A percentile compares a stretch with the other conserved stretches of the same genome.
Evolutionary conservation across 2,329 filamentous ascomycete genomes (phyloP).

Genomic region (Fusarium nurragi): DNA sequence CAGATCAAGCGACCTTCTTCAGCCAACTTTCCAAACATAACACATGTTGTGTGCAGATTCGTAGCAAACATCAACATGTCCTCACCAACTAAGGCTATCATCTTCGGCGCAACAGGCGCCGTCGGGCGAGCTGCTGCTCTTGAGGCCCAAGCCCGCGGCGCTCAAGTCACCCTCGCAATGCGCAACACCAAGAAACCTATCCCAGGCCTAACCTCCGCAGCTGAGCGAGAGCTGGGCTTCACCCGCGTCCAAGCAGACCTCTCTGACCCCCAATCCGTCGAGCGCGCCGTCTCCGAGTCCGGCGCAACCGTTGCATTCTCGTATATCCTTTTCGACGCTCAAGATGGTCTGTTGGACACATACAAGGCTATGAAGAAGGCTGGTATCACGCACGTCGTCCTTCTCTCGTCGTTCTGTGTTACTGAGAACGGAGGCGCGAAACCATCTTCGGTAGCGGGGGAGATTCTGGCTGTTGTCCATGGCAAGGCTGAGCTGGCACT

Average conservation of each 20-base stretch:
- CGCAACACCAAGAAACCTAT: conserved; percentile 13
- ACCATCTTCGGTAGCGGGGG: not conserved
- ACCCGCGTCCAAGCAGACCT: conserved; percentile 19
- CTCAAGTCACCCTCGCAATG: conserved; percentile 14
- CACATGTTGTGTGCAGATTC: too few relatives aligned
- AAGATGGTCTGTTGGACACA: conserved; percentile 4
- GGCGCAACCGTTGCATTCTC: conserved; percentile 16
- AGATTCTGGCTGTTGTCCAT: conserved; percentile 4
- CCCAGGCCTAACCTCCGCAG: not conserved
- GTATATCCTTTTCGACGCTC: conserved; percentile 7
- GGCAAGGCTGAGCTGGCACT: conserved; percentile 18
- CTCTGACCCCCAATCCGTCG: conserved; percentile 6
- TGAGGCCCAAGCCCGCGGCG: conserved; percentile 13
- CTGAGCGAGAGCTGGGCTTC: not conserved
- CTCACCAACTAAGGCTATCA: conserved; percentile 9
- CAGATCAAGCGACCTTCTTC: fast-evolving
- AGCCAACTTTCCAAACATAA: too few relatives aligned
- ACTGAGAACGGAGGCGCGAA: not conserved
- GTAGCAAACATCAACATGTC: not conserved
- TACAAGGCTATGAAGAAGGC: conserved; percentile 12
- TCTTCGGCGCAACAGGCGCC: conserved; percentile 24
- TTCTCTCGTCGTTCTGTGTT: conserved; percentile 3
- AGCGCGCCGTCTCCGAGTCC: conserved; percentile 8
- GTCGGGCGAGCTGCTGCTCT: conserved; percentile 19
- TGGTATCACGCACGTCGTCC: conserved; percentile 10